Evolutionary conservation across 2,329 filamentous ascomycete genomes (phyloP).

Genomic region (Aspergillus sclerotialis): DNA sequence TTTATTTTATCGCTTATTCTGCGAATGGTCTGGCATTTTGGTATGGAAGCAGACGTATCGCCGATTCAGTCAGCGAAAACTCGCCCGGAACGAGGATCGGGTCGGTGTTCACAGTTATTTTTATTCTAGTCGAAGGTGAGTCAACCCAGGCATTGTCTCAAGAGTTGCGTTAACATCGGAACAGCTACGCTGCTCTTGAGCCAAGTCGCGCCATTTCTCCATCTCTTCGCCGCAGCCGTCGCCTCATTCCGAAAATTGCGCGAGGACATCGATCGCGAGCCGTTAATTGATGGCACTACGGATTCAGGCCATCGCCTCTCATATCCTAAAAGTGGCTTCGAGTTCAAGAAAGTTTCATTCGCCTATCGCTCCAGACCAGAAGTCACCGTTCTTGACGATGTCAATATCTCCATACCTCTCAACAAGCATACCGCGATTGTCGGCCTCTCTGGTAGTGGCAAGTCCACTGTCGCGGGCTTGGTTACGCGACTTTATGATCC

Average conservation of each 20-base stretch:
- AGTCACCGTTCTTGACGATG: conserved; percentile 28
- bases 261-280: conserved; percentile 49
- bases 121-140: conserved; percentile 31
- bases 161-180: conserved; percentile 9
- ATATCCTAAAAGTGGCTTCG: conserved; percentile 22
- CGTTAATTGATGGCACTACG: conserved; percentile 38
- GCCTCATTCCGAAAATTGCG: conserved; percentile 53
- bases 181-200: conserved; percentile 31
- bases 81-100: conserved; percentile 23
- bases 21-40: conserved; percentile 28
- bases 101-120: conserved; percentile 32
- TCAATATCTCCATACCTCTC: conserved; percentile 30
- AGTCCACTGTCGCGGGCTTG: conserved; percentile 66
- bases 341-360: conserved; percentile 27
- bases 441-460: conserved; percentile 65
- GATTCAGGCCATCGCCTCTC: conserved; percentile 14
- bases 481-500: conserved; percentile 66
- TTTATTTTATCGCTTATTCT: conserved; percentile 26
- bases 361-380: conserved; percentile 33
- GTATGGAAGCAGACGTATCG: conserved; percentile 49
- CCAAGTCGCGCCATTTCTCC: conserved; percentile 34
- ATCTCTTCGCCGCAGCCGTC: conserved; percentile 43
- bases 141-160: background rate
- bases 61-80: conserved; percentile 19
- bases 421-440: conserved; percentile 56